Evolutionary conservation across 331 rosid species (phyloP).

Genomic region (Prunus yedoensis): DNA sequence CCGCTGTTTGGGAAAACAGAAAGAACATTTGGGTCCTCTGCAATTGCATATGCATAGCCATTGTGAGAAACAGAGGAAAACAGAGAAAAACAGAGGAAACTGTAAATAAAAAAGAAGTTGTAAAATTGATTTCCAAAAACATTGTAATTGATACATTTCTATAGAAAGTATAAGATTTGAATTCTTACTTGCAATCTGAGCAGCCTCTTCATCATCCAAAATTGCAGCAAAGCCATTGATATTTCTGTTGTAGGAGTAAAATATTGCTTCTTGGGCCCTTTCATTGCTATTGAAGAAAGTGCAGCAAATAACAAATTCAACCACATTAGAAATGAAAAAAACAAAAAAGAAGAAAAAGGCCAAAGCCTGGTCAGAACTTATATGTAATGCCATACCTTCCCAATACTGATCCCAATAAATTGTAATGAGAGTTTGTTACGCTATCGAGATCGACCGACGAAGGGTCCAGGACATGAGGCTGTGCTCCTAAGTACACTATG

Average conservation of each 20-base stretch:
- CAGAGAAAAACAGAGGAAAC: background rate
- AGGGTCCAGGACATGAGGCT: conserved; percentile 15
- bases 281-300: conserved; percentile 20
- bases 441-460: conserved; percentile 1
- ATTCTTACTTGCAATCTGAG: conserved; percentile 29
- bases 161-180: too few species aligned
- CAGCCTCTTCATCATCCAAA: conserved; percentile 33
- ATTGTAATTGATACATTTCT: too few species aligned
- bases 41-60: background rate
- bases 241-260: conserved; percentile 40
- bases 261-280: conserved; percentile 32
- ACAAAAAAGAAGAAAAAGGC: background rate
- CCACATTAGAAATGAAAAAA: background rate
- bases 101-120: background rate
- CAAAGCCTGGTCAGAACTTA: background rate
- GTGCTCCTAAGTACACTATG: conserved; percentile 51
- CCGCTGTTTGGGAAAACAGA: conserved; percentile 39
- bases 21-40: conserved; percentile 37
- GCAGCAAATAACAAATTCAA: background rate
- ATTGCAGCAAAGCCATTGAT: conserved; percentile 55
- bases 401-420: conserved; percentile 26
- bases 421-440: conserved; percentile 30
- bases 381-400: conserved; percentile 32
- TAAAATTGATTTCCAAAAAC: background rate
- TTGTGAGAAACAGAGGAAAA: background rate